Percentiles rank a stretch among this genome's conserved stretches.
phyloP scores from a whole-genome alignment of 345 rosid species.

The Citrus australasica region DNA sequence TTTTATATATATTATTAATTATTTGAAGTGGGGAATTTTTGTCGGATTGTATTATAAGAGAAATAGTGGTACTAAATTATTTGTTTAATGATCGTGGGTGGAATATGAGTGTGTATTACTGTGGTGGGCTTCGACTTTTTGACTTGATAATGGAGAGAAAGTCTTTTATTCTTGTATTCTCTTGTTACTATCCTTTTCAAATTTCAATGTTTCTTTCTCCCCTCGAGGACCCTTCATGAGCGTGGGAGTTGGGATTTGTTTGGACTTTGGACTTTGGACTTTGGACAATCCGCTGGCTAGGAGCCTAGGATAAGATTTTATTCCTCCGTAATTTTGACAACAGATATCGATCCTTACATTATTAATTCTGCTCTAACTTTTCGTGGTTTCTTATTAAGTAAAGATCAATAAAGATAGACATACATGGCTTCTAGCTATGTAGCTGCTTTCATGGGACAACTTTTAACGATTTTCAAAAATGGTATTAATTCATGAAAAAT shows the following conservation, averaged over 20 bases:
- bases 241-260: conserved; percentile 19
- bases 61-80: not conserved
- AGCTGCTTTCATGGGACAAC: not conserved
- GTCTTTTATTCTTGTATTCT: conserved; percentile 33
- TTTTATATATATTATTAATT: not conserved
- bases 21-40: conserved; percentile 22
- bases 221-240: conserved; percentile 16
- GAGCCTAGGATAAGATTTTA: conserved; percentile 16
- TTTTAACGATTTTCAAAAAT: not conserved
- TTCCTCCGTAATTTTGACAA: conserved; percentile 7
- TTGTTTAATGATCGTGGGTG: conserved; percentile 32
- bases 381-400: not conserved
- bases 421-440: not conserved
- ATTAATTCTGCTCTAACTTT: not conserved
- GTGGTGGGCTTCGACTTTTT: conserved; percentile 42
- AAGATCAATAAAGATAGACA: too few relatives aligned
- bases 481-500: not conserved
- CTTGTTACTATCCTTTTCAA: conserved; percentile 23
- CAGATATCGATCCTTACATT: not conserved
- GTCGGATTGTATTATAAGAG: conserved; percentile 14
- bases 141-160: conserved; percentile 38
- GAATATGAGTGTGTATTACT: conserved; percentile 36
- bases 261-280: conserved; percentile 17
- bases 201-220: conserved; percentile 12
- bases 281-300: conserved; percentile 7